phyloP scores from a whole-genome alignment of 805 yeast species.

The Saccharomycopsis fermentans region DNA sequence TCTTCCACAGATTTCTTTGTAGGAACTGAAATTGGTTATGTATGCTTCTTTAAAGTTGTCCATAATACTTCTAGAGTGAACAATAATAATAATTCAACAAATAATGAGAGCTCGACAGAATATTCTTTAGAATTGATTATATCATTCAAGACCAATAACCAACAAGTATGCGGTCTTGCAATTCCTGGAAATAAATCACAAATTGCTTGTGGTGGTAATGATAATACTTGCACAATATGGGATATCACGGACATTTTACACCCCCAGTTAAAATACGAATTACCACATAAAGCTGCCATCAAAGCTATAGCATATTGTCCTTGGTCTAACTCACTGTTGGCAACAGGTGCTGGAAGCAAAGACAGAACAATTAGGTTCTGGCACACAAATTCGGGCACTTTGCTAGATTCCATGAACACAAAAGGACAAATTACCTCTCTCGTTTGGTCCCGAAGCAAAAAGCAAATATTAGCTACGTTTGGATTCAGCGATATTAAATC shows the following conservation, averaged over 20 bases:
- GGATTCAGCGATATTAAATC: slow-evolving; percentile 58
- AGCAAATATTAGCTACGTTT: slow-evolving; percentile 67
- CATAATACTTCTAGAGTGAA: slow-evolving; percentile 15
- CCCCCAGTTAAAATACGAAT: slow-evolving; percentile 37
- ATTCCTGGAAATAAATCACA: slow-evolving; percentile 43
- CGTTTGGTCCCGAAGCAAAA: slow-evolving; percentile 57
- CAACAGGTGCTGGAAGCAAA: slow-evolving; percentile 85
- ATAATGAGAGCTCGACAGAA: background rate
- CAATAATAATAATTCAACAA: slow-evolving; percentile 21
- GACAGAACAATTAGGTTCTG: slow-evolving; percentile 72
- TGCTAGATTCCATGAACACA: slow-evolving; percentile 46
- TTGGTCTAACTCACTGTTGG: slow-evolving; percentile 70
- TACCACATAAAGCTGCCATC: slow-evolving; percentile 77
- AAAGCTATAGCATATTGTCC: slow-evolving; percentile 89
- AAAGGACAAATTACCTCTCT: slow-evolving; percentile 71
- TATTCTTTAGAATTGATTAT: background rate
- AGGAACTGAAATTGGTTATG: slow-evolving; percentile 60
- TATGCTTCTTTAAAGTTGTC: slow-evolving; percentile 32
- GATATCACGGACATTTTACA: slow-evolving; percentile 34
- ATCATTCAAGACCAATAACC: slow-evolving; percentile 37
- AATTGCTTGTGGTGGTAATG: slow-evolving; percentile 77
- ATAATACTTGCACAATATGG: slow-evolving; percentile 75
- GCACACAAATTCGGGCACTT: slow-evolving; percentile 75
- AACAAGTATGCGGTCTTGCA: slow-evolving; percentile 60
- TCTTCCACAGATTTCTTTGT: slow-evolving; percentile 33